phyloP scores from a whole-genome alignment of 768 basidiomycete genomes.

The Suillus luteus region DNA sequence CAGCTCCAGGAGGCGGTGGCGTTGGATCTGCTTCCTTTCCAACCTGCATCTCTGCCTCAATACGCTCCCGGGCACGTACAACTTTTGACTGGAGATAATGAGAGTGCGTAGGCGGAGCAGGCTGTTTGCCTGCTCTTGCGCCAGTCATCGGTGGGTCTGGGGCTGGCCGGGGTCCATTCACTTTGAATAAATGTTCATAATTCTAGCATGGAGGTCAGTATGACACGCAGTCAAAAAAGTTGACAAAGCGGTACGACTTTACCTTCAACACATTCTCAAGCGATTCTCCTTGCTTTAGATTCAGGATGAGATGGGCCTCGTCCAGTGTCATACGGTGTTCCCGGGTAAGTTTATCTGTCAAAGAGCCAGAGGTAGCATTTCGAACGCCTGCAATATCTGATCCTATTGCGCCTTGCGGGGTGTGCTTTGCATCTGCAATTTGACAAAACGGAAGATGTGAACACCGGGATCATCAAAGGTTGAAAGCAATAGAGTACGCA shows the following conservation, averaged over 20 bases:
- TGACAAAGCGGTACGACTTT: conserved; percentile 21
- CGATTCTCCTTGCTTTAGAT: conserved; percentile 73
- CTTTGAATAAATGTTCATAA: conserved; percentile 92
- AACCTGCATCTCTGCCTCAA: conserved; percentile 78
- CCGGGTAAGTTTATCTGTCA: conserved; percentile 79
- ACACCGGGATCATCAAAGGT: conserved; percentile 2
- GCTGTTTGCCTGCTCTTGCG: conserved; percentile 42
- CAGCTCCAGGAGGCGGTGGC: conserved; percentile 21
- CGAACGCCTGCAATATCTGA: conserved; percentile 73
- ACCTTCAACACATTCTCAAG: conserved; percentile 77
- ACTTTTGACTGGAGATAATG: conserved; percentile 98
- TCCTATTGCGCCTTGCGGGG: conserved; percentile 70
- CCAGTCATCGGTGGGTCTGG: conserved; percentile 46
- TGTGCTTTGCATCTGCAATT: conserved; percentile 74
- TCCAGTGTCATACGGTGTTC: conserved; percentile 92
- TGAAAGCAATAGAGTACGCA: conserved; percentile 42
- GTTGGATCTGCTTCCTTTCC: conserved; percentile 22
- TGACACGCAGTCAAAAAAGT: conserved; percentile 5
- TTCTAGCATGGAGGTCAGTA: conserved; percentile 50
- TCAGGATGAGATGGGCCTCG: conserved; percentile 92
- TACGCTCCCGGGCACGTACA: conserved; percentile 89
- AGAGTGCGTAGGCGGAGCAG: conserved; percentile 56
- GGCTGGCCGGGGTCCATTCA: conserved; percentile 73
- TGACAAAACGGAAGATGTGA: not conserved
- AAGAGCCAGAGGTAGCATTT: conserved; percentile 70